A percentile compares a stretch with the other conserved stretches of the same genome.
Evolutionary conservation across 208 protist genomes (phyloP).

Genomic region (Leishmania amazonensis): DNA sequence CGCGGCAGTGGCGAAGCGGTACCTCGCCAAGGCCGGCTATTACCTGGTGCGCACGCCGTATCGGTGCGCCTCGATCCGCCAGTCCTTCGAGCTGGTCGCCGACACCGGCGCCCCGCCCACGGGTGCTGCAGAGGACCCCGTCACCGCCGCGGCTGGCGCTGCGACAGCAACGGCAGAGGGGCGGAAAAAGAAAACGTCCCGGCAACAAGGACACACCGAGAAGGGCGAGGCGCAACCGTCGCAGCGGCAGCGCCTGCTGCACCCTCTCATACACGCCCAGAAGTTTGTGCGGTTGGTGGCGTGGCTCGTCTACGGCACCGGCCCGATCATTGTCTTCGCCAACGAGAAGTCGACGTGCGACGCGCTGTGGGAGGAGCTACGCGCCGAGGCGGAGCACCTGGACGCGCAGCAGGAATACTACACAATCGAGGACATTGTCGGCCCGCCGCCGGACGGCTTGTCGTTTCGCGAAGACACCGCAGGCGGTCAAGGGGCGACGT

Average conservation of each 20-base stretch:
- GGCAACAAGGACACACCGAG: slow-evolving; percentile 3
- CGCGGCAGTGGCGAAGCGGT: slow-evolving; percentile 58
- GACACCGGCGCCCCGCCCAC: not conserved
- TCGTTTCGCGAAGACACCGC: slow-evolving; percentile 11
- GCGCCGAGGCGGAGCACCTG: slow-evolving; percentile 51
- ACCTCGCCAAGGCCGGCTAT: slow-evolving; percentile 68
- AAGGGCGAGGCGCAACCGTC: not conserved
- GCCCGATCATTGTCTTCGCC: slow-evolving; percentile 79
- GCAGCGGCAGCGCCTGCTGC: slow-evolving; percentile 27
- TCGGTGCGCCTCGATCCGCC: slow-evolving; percentile 63
- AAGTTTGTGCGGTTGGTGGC: slow-evolving; percentile 79
- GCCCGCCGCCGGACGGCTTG: slow-evolving; percentile 37
- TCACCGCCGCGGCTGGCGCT: not conserved
- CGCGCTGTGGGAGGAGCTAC: slow-evolving; percentile 64
- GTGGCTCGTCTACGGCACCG: slow-evolving; percentile 60
- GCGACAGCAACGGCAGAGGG: not conserved
- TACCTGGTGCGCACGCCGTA: slow-evolving; percentile 67
- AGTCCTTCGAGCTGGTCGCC: slow-evolving; percentile 76
- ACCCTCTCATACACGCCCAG: slow-evolving; percentile 52
- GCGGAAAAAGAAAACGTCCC: not conserved
- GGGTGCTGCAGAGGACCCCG: slow-evolving; percentile 2
- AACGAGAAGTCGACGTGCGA: slow-evolving; percentile 82
- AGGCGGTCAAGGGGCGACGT: not conserved
- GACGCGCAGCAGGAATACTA: slow-evolving; percentile 43
- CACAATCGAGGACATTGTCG: slow-evolving; percentile 51